Percentiles rank a stretch among this genome's conserved stretches.
phyloP scores from a whole-genome alignment of 192 early-diverging fungal species.

The Rhizophagus prolifer region DNA sequence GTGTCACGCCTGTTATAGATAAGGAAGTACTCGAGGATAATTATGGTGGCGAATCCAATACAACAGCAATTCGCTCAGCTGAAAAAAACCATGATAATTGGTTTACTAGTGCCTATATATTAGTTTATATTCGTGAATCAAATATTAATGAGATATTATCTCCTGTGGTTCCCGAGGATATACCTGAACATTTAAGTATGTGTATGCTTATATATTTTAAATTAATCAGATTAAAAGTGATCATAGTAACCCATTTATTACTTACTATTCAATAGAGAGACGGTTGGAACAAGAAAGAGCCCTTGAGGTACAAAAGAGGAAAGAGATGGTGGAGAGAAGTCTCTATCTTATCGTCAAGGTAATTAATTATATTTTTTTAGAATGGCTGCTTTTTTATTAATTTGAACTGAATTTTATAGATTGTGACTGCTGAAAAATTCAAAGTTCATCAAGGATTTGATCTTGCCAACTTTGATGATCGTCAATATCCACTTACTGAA shows the following conservation, averaged over 20 bases:
- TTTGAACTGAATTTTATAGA: slow-evolving; percentile 27
- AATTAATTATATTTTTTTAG: slow-evolving; percentile 25
- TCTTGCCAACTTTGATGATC: slow-evolving; percentile 70
- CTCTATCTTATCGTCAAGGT: slow-evolving; percentile 64
- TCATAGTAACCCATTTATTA: no score
- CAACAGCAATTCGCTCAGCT: no score
- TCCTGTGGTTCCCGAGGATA: slow-evolving; percentile 63
- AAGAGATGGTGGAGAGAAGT: slow-evolving; percentile 71
- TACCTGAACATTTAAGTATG: slow-evolving; percentile 77
- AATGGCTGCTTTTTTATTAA: background rate
- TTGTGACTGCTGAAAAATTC: slow-evolving; percentile 72
- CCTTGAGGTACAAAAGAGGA: slow-evolving; percentile 54
- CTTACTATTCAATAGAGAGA: slow-evolving; percentile 27
- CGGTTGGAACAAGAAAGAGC: slow-evolving; percentile 68
- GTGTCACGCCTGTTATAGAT: slow-evolving; percentile 75
- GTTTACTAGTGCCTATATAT: slow-evolving; percentile 93
- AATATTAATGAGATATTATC: no score
- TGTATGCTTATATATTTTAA: background rate
- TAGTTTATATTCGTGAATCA: no score
- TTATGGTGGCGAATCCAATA: slow-evolving; percentile 77
- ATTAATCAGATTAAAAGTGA: no score
- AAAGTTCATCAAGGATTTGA: slow-evolving; percentile 81
- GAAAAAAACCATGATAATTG: no score
- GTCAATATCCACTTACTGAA: slow-evolving; percentile 34
- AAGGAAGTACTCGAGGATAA: slow-evolving; percentile 93